A percentile compares a stretch with the other conserved stretches of the same genome.
Evolutionary conservation across 2,329 filamentous ascomycete genomes (phyloP).

Genomic region (Pseudocercospora fuligena): DNA sequence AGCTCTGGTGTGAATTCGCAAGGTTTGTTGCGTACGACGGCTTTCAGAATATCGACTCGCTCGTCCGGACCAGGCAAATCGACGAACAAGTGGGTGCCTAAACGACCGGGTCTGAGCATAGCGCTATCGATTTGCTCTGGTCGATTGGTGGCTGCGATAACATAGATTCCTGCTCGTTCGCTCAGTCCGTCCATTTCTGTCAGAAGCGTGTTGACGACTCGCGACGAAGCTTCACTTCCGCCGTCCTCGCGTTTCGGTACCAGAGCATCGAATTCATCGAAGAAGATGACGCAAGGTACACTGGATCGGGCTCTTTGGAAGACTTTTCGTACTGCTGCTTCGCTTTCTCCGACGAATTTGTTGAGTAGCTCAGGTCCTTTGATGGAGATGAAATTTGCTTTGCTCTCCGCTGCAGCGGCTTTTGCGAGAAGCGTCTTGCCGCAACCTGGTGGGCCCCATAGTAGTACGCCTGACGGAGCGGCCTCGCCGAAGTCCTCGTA

Average conservation of each 20-base stretch:
- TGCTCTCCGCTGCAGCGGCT: conserved; percentile 91
- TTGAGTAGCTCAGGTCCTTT: conserved; percentile 96
- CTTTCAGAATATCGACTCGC: conserved; percentile 81
- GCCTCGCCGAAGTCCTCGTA: conserved; percentile 79
- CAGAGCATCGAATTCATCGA: conserved; percentile 94
- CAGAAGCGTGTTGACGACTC: conserved; percentile 92
- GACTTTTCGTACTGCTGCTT: conserved; percentile 88
- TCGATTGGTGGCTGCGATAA: conserved; percentile 92
- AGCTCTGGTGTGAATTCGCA: conserved; percentile 52
- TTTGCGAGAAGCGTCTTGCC: conserved; percentile 97
- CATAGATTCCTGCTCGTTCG: conserved; percentile 78
- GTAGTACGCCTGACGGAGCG: conserved; percentile 82
- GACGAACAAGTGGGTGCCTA: conserved; percentile 88
- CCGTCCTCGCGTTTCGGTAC: conserved; percentile 79
- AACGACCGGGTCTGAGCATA: conserved; percentile 86
- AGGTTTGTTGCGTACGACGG: conserved; percentile 62
- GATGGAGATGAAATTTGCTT: conserved; percentile 97
- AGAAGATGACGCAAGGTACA: conserved; percentile 93
- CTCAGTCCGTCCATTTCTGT: conserved; percentile 90
- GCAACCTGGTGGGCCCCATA: conserved; percentile 96
- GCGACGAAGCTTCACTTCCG: conserved; percentile 79
- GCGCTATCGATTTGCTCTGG: conserved; percentile 96
- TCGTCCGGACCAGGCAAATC: conserved; percentile 80
- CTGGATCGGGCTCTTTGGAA: conserved; percentile 86
- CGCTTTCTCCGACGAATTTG: conserved; percentile 96